phyloP scores from a whole-genome alignment of 352 stramenopile genomes.

The Globisporangium apiculatum region DNA sequence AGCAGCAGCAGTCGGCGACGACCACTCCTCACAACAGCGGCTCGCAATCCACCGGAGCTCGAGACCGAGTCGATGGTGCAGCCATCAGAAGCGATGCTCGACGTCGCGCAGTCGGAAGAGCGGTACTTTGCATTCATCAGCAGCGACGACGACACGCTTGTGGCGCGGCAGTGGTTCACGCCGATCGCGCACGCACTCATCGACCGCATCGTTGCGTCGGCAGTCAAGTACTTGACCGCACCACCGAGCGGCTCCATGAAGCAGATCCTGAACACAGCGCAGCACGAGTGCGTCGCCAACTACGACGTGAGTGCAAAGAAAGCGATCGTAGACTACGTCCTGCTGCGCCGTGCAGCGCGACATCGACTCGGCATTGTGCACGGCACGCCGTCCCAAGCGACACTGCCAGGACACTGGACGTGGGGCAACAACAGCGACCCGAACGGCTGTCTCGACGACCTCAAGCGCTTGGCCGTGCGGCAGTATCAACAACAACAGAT shows the following conservation, averaged over 20 bases:
- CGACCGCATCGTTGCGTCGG: conserved; percentile 33
- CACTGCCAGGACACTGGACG: conserved; percentile 48
- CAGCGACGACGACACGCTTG: conserved; percentile 17
- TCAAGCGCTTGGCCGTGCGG: conserved; percentile 28
- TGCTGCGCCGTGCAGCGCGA: conserved; percentile 33
- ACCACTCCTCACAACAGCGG: neutral
- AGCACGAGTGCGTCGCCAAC: conserved; percentile 42
- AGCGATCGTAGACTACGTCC: conserved; percentile 65
- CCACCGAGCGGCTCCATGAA: conserved; percentile 30
- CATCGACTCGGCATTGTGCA: conserved; percentile 39
- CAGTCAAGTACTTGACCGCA: conserved; percentile 43
- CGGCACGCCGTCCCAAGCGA: conserved; percentile 35
- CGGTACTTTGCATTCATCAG: conserved; percentile 56
- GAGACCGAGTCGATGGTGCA: no score
- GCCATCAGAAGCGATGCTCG: no score
- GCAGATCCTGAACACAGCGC: conserved; percentile 26
- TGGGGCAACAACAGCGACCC: conserved; percentile 48
- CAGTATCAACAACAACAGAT: neutral
- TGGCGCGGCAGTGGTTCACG: conserved; percentile 32
- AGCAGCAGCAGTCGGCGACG: neutral
- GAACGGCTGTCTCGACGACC: conserved; percentile 45
- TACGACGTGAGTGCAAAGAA: conserved; percentile 72
- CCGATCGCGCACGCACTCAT: conserved; percentile 28
- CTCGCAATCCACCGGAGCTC: no score
- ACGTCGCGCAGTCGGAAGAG: conserved; percentile 25